Evolutionary conservation across 202 grass and related monocot genomes (phyloP), one percentile per base, ranked within the genome.

Genomic region (Eragrostis tef): DNA sequence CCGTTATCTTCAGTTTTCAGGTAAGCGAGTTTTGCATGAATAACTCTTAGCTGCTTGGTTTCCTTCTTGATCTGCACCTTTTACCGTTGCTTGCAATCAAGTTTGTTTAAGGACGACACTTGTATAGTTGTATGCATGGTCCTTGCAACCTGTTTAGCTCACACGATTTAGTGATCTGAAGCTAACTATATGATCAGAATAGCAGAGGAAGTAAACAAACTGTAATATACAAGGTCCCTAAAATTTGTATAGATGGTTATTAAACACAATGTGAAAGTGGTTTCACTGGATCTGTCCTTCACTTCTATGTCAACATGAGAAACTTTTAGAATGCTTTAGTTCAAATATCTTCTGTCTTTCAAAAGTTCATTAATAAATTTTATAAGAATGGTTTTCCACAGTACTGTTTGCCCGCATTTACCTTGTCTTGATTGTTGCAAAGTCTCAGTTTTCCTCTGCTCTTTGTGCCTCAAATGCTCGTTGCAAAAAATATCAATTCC

Each of bases 11-110:
- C 25, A 29, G 13, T 64, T 64, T 36, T 22, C 79, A 81, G 24
- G 79, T 71, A 15, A 60, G n/a, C 45, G 12, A 29, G 65, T 22
- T 36, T 45, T 57, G 5, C 7, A 27, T 20, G 5, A 29, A 63
- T 13, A 9, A 42, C 51, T 21, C 31, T n/a, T n/a, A 16, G 62
- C 3, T 49, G 24, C 58, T 51, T n/a, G n/a, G n/a, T n/a, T 80
- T 80, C 27, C 36, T 19, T 81, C 67, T 53, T 67, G 46, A 52
- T 80, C 52, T 49, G 16, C 43, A 52, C 44, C 20, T 8, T n/a
- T 19, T 66, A 1, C 3, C 11, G 21, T 67, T 80, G 0, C 72
- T 8, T 44, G 17, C 13, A 29, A 17, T 3, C 13, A 22, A 79
- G 6, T 73, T n/a, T 63, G 68, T 13, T 66, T 7, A 27, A 50